Evolutionary conservation across 495 filamentous ascomycete genomes (phyloP), one percentile per base, ranked within the genome.

Genomic region (Clohesyomyces aquaticus): DNA sequence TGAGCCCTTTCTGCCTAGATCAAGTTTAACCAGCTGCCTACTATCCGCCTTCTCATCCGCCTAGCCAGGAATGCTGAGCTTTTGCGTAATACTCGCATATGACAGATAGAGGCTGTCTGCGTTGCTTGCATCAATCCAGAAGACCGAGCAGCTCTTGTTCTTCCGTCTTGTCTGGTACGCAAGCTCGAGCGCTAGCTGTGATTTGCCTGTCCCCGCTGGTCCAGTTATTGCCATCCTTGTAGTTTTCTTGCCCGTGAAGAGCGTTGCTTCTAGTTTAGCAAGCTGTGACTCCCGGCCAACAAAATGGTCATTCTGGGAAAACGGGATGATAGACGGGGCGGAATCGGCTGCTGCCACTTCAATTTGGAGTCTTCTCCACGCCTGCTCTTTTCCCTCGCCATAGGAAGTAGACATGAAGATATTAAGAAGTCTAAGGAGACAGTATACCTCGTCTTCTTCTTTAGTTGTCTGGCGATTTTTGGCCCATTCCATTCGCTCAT

Each of bases 151-250:
- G 14, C 46, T 28, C 23, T 45, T 52, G 9, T 46, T 8, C 19
- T 26, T 56, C 25, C 65, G 46, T 48, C 46, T 65, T 22, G 47
- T 53, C 46, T 25, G 8, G 43, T 65, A 65, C 18, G 58, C 63
- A 45, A 69, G 32, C 43, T 61, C 49, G 1, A 69, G 63, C 32
- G 57, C 66, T 10, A 67, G 11, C 50, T 69, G 63, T n/a, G 66
- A 48, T 42, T 69, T 69, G 18, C 66, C 66, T 27, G 46, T 72
- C 16, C 59, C 43, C 14, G 6, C 32, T 38, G 8, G 42, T 38
- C 32, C 32, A 6, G 32, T 38, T 38, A 38, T 38, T 38, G 32
- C 32, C 6, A 38, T 38, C 14, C 32, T 38, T 38, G 32, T 38
- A 38, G 6, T 48, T 18, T 23, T 6, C 6, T 48, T 19, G 45